phyloP scores from a whole-genome alignment of 192 early-diverging fungal species.

The Lobosporangium transversale region DNA sequence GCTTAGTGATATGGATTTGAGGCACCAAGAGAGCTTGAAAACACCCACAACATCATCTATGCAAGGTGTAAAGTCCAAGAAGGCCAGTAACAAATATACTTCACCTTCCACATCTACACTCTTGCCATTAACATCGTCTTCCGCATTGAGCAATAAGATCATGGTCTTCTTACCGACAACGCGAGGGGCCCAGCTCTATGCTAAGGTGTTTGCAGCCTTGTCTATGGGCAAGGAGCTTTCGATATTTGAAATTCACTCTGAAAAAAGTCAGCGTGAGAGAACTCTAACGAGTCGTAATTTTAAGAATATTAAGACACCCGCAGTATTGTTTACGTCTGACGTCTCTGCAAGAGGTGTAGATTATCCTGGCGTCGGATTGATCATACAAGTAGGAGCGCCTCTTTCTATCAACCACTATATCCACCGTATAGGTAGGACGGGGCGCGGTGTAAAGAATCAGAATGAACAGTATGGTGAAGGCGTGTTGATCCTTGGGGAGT shows the following conservation, averaged over 20 bases:
- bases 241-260: constrained; percentile 81
- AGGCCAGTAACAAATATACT: background rate
- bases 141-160: constrained; percentile 66
- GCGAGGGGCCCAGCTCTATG: constrained; percentile 70
- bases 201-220: constrained; percentile 67
- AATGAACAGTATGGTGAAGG: constrained; percentile 23
- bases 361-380: constrained; percentile 91
- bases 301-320: constrained; percentile 59
- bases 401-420: constrained; percentile 88
- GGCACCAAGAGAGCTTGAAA: constrained; percentile 65
- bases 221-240: constrained; percentile 59
- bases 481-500: constrained; percentile 39
- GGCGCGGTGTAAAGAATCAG: constrained; percentile 69
- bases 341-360: constrained; percentile 98
- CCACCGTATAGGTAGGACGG: constrained; percentile 96
- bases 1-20: constrained; percentile 35
- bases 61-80: background rate
- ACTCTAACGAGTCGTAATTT: constrained; percentile 77
- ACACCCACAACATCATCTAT: constrained; percentile 57
- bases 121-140: background rate
- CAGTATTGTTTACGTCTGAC: constrained; percentile 91
- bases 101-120: background rate
- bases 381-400: constrained; percentile 90
- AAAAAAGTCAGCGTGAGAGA: constrained; percentile 75
- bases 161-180: constrained; percentile 94